A percentile compares a stretch with the other conserved stretches of the same genome.
Conservation (phyloP, 163 green algal genomes). For the Chloromonas sp. region DNA sequence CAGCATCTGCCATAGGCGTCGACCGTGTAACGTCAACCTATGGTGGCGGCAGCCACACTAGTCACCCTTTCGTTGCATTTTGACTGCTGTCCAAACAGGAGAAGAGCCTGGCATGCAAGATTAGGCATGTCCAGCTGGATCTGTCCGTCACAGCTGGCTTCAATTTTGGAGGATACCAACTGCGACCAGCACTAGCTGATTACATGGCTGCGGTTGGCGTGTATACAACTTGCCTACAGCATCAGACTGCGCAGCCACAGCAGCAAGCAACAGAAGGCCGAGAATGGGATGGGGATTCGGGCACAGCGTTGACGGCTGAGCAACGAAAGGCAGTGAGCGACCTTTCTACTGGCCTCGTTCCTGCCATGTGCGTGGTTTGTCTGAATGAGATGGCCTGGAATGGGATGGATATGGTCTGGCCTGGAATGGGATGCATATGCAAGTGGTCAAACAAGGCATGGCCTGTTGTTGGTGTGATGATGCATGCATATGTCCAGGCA, state of each 20-base stretch:
- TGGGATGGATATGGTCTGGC: no score
- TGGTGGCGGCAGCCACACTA: no score
- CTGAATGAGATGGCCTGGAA: background rate
- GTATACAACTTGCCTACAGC: background rate
- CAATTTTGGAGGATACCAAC: background rate
- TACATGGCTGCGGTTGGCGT: background rate
- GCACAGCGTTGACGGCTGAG: background rate
- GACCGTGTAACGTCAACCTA: no score
- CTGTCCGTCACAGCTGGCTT: conserved; percentile 7
- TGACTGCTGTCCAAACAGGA: background rate
- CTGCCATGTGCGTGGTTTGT: no score
- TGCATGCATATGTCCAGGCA: no score
- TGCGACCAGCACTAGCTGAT: background rate
- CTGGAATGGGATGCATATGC: no score
- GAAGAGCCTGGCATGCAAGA: background rate
- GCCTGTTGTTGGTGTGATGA: no score
- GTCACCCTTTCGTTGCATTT: background rate
- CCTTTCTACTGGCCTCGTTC: no score
- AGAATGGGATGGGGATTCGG: background rate
- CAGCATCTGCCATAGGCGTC: no score
- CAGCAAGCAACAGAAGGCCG: no score
- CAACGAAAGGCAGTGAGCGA: background rate
- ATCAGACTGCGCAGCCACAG: no score
- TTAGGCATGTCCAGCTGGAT: background rate
- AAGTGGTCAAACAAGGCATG: no score